phyloP scores from a whole-genome alignment of 2,329 filamentous ascomycete genomes.

The Aureobasidium musti region DNA sequence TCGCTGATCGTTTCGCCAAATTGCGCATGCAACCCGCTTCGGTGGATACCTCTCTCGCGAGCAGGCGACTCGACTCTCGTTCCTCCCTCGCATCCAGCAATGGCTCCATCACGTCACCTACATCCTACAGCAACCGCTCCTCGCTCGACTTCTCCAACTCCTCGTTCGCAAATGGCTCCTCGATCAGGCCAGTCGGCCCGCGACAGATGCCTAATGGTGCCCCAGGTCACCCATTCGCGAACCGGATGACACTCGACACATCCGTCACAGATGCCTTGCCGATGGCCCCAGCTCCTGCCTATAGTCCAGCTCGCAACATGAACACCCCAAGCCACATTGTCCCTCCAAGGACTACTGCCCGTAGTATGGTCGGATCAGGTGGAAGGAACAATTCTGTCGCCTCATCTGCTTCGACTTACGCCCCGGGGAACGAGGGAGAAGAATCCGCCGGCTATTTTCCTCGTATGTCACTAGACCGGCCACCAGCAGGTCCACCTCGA shows the following conservation, averaged over 20 bases:
- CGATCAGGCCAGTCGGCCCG: constrained; percentile 49
- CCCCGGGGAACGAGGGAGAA: constrained; percentile 42
- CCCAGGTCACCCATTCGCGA: constrained; percentile 20
- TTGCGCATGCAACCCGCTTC: constrained; percentile 33
- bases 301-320: constrained; percentile 74
- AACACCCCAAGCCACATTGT: constrained; percentile 65
- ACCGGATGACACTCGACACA: constrained; percentile 51
- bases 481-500: constrained; percentile 36
- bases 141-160: constrained; percentile 35
- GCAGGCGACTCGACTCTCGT: constrained; percentile 36
- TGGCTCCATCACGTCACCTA: constrained; percentile 41
- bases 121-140: constrained; percentile 34
- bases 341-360: constrained; percentile 64
- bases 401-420: constrained; percentile 42
- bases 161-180: background rate
- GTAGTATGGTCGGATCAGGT: constrained; percentile 60
- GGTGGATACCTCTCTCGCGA: constrained; percentile 27
- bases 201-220: constrained; percentile 55
- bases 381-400: constrained; percentile 57
- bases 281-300: constrained; percentile 72
- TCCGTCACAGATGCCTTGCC: constrained; percentile 61
- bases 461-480: constrained; percentile 32
- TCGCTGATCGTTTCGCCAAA: constrained; percentile 41
- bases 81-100: constrained; percentile 36
- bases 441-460: constrained; percentile 47